These are phyloP conservation scores for Scleroderma citrinum DNA, from an alignment of 768 basidiomycete genomes.

Conservation along the genomic window DNA sequence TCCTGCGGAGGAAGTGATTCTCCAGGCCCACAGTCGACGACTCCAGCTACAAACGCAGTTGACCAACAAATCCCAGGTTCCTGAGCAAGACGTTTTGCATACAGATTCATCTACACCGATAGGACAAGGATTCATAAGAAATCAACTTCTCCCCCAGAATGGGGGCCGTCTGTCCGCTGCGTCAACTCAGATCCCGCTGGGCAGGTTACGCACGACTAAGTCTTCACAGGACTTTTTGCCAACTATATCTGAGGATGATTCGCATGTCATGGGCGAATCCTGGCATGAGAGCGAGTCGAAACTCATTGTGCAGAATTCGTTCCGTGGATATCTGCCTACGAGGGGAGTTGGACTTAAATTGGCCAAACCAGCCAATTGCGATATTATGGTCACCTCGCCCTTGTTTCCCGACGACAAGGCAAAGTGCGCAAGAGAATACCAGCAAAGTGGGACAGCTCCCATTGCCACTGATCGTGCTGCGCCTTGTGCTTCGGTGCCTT, in stretches of 20 bases:
- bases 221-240: conserved; percentile 17
- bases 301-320: conserved; percentile 1
- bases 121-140: conserved; percentile 2
- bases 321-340: not conserved
- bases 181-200: not conserved
- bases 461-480: conserved; percentile 1
- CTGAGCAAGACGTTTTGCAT: no score
- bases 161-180: not conserved
- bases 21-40: conserved; percentile 43
- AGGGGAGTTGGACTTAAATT: conserved; percentile 3
- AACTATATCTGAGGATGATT: conserved; percentile 32
- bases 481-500: not conserved
- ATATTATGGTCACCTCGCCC: conserved; percentile 26
- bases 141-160: not conserved
- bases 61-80: no score
- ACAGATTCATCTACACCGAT: not conserved
- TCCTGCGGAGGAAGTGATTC: conserved; percentile 60
- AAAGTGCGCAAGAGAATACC: conserved; percentile 9
- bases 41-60: conserved; percentile 15
- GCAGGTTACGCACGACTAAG: conserved; percentile 1
- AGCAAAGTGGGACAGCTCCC: conserved; percentile 7
- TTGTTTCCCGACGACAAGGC: conserved; percentile 14
- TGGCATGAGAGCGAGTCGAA: conserved; percentile 4
- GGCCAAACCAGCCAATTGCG: conserved; percentile 23
- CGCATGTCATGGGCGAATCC: conserved; percentile 23